Evolutionary conservation across 1,284 basidiomycete species (phyloP), one percentile per base, ranked within the genome.

Genomic region (Pseudomicrostroma phylloplanum): DNA sequence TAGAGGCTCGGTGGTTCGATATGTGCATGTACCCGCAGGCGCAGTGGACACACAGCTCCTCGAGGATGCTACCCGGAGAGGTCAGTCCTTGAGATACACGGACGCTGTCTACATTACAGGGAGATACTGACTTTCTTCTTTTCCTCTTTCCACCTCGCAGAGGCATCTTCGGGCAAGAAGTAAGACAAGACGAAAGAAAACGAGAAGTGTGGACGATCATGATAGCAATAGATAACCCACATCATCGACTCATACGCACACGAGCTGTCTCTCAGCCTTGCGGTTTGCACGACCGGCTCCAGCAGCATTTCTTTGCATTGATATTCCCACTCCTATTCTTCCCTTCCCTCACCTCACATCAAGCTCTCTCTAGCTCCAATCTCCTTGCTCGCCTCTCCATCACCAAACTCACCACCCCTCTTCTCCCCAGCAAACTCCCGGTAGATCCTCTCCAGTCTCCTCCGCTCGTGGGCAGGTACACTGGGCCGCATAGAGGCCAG

Each of bases 1-100:
- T 74, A 89, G 96, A 61, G 96, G 96, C 63, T 96, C 92, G 1
- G 96, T 98, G 13, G 93, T 98, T 43, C 88, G 96, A 70, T 99
- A 97, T 78, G 96, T 98, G 11, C 90, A 96, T 79, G 84, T 98
- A 62, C 91, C 92, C 2, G 86, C 91, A 21, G 88, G 91, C 63
- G 89, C 90, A 66, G 92, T 98, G 66, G 94, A 99, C 81, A 96
- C 92, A 4, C 92, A 96, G 71, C 81, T 98, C 58, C 80, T 99
- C 58, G 96, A 99, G 82, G 96, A 99, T 80, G 96, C 94, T 26
- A 98, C 94, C 56, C 84, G 96, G 78, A 85, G 93, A 87, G 94
- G 81, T 81, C 59, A 59, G 80, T 67, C 17, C 11, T 6, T 8
- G 23, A 21, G 3, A 25, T 40, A 43, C 7, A 8, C 56, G 7